These are phyloP conservation scores for Triticum urartu DNA, from an alignment of 176 grass and related monocot genomes.

Conservation along the genomic window DNA sequence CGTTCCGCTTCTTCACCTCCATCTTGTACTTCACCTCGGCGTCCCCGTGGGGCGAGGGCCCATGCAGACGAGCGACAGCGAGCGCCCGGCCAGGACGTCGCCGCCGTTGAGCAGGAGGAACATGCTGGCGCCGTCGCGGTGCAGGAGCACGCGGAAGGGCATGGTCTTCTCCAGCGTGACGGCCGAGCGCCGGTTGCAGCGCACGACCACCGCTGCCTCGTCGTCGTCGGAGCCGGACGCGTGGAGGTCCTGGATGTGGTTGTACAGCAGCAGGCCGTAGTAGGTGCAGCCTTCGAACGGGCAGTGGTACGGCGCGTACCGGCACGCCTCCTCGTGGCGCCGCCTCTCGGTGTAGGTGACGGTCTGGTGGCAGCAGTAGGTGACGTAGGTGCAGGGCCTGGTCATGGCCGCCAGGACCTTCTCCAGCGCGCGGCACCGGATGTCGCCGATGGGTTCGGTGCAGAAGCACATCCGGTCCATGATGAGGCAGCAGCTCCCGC, in stretches of 20 bases:
- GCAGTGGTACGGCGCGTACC: neutral
- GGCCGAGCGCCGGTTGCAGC: neutral
- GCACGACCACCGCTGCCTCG: neutral
- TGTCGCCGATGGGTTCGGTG: neutral
- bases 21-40: no score
- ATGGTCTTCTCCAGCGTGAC: no score
- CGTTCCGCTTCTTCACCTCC: no score
- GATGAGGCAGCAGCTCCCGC: neutral
- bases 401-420: neutral
- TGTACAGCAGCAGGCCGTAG: neutral
- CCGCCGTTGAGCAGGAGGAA: no score
- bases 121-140: no score
- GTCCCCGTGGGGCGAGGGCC: no score
- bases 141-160: no score
- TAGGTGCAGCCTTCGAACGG: neutral
- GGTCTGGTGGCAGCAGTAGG: neutral
- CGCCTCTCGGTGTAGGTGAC: neutral
- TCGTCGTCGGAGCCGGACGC: neutral
- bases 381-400: neutral
- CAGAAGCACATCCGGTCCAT: neutral
- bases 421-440: neutral
- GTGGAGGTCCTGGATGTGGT: neutral
- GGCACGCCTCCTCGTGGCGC: constrained; percentile 5
- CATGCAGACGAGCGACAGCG: no score
- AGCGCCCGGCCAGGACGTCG: no score